A percentile compares a stretch with the other conserved stretches of the same genome.
phyloP scores from a whole-genome alignment of 1,284 basidiomycete genomes.

The Kwoniella shivajii region DNA sequence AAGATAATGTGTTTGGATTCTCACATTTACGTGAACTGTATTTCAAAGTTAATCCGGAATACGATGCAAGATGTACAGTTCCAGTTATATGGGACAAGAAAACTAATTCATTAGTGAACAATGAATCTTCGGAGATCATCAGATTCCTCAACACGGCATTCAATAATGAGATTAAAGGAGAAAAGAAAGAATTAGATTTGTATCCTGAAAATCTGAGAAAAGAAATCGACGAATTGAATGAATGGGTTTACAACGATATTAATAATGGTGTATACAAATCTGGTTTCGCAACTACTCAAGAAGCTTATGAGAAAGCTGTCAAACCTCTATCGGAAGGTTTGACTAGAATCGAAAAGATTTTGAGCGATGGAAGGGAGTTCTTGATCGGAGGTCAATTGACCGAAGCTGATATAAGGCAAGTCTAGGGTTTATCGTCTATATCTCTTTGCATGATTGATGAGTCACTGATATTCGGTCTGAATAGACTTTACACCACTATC shows the following conservation, averaged over 20 bases:
- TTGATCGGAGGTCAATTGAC: conserved; percentile 79
- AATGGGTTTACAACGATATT: conserved; percentile 71
- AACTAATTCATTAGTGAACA: conserved; percentile 85
- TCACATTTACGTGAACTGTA: conserved; percentile 85
- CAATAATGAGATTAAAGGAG: conserved; percentile 65
- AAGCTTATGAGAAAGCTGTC: conserved; percentile 80
- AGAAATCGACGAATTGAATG: conserved; percentile 85
- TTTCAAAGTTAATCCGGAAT: conserved; percentile 70
- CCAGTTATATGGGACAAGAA: conserved; percentile 97
- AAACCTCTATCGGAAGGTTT: conserved; percentile 71
- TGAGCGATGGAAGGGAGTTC: conserved; percentile 73
- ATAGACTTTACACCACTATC: conserved; percentile 83
- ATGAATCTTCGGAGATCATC: conserved; percentile 92
- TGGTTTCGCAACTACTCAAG: conserved; percentile 82
- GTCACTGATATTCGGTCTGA: not conserved
- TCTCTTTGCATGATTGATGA: conserved; percentile 12
- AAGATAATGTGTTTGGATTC: conserved; percentile 69
- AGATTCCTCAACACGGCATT: conserved; percentile 84
- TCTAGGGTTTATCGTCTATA: not conserved
- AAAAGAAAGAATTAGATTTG: conserved; percentile 68
- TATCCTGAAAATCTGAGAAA: conserved; percentile 72
- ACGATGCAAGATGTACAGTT: conserved; percentile 73
- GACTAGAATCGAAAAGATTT: conserved; percentile 76
- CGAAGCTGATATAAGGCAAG: conserved; percentile 75
- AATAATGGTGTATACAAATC: conserved; percentile 77